These are phyloP conservation scores for Mollisia scopiformis DNA, from an alignment of 2,329 filamentous ascomycete species.

Conservation along the genomic window DNA sequence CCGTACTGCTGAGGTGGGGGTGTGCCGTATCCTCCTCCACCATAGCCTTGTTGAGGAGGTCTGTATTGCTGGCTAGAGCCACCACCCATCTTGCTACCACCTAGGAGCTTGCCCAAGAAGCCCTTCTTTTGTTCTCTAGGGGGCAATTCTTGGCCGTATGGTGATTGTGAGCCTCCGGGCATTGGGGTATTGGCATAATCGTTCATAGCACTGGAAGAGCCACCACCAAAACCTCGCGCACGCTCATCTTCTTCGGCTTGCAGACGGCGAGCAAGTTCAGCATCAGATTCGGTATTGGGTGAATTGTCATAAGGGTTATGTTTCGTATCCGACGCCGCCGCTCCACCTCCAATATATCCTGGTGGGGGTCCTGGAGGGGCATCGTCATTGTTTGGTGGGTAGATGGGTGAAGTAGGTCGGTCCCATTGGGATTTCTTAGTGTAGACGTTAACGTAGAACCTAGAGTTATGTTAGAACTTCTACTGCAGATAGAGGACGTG, in stretches of 20 bases:
- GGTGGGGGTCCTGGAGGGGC: conserved; percentile 66
- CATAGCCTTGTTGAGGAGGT: conserved; percentile 39
- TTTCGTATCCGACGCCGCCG: conserved; percentile 55
- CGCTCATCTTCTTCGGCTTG: conserved; percentile 83
- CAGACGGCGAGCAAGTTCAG: conserved; percentile 72
- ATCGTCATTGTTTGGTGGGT: conserved; percentile 56
- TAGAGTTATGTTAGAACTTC: conserved; percentile 40
- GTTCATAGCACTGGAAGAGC: conserved; percentile 18
- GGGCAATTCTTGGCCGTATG: conserved; percentile 41
- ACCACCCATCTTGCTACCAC: conserved; percentile 34
- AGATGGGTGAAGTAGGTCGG: conserved; percentile 71
- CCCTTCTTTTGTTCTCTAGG: conserved; percentile 46
- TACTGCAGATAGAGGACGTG: not conserved
- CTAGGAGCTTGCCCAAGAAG: conserved; percentile 55
- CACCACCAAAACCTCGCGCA: conserved; percentile 34
- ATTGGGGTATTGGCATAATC: conserved; percentile 35
- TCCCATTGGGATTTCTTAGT: conserved; percentile 94
- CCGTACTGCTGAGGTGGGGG: conserved; percentile 39
- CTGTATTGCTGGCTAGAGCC: conserved; percentile 28
- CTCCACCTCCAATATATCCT: conserved; percentile 44
- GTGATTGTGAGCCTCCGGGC: conserved; percentile 24
- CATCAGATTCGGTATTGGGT: conserved; percentile 62
- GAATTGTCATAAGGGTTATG: conserved; percentile 66
- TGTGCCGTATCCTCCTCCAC: conserved; percentile 14
- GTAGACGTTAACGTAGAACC: conserved; percentile 89